Conservation (phyloP, 148 eudicot species). For the Talinum fruticosum region DNA sequence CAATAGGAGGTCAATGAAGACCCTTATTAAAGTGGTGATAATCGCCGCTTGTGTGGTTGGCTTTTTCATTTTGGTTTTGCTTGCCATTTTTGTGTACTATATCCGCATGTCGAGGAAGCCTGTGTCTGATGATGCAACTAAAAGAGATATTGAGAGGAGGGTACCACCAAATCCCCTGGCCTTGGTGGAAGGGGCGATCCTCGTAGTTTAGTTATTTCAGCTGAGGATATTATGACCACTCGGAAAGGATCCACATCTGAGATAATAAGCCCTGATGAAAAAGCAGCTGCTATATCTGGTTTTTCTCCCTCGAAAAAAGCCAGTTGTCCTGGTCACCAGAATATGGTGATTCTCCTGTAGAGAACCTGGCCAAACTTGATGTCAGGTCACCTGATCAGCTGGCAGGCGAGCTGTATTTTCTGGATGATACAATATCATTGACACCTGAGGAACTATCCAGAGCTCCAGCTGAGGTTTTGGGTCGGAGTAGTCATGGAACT, state of each 20-base stretch:
- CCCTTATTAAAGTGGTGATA: constrained; percentile 57
- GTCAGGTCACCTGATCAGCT: constrained; percentile 85
- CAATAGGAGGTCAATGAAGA: constrained; percentile 49
- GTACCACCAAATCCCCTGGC: constrained; percentile 48
- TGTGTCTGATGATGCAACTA: constrained; percentile 38
- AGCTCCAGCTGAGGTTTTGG: constrained; percentile 97
- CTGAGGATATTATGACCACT: constrained; percentile 58
- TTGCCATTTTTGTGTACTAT: constrained; percentile 66
- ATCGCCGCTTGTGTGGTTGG: constrained; percentile 64
- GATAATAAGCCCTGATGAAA: constrained; percentile 73
- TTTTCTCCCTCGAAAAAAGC: constrained; percentile 85
- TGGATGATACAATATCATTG: constrained; percentile 72
- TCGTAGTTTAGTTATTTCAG: constrained; percentile 58
- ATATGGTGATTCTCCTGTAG: constrained; percentile 77
- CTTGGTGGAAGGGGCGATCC: constrained; percentile 44
- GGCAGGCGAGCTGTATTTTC: constrained; percentile 90
- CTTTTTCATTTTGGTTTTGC: constrained; percentile 66
- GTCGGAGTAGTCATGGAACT: constrained; percentile 96
- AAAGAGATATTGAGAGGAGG: constrained; percentile 45
- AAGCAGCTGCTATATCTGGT: constrained; percentile 51
- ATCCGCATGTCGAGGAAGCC: constrained; percentile 59
- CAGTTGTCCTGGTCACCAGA: constrained; percentile 89
- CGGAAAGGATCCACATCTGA: constrained; percentile 86
- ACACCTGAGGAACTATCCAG: constrained; percentile 89
- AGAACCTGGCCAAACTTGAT: constrained; percentile 70